Base-by-base conservation (phyloP, 345 rosid genomes). In the Bruguiera gymnorhiza region DNA sequence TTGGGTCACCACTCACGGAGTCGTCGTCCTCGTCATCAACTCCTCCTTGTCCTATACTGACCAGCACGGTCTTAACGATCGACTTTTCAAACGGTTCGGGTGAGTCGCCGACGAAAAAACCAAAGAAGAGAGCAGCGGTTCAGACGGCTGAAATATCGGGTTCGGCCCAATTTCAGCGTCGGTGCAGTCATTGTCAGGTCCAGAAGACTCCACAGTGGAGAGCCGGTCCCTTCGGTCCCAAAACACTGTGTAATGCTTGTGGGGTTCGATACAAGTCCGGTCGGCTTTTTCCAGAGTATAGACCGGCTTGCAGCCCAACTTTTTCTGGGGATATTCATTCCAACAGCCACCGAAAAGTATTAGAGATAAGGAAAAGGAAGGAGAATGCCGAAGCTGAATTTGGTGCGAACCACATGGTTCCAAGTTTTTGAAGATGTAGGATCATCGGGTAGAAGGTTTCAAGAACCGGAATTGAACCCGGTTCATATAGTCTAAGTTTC, bases 181-280 rank as follows among this genome's bases (percentile, higher is more conserved):
- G 83, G 59, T 86, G 89, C 39, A 83, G 83, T 46, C 89, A 86
- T 60, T 86, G 89, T 60, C 82, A 74, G 60, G 85, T 79, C 8
- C 86, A 83, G 51, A 86, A 86, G 78, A 83, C 89, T 32, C 89
- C 89, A 0, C 89, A 86, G 71, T 86, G 89, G 89, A 74, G 89
- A 80, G 71, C 86, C 80, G 89, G 89, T 34, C 89, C 89, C 0
- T 79, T 69, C 0, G 89, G 89, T 19, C 68, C 89, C 10, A 86
- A 86, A 62, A 86, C 89, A 2, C 78, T 86, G 1, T 86, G 89
- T 30, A 86, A 86, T 29, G 89, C 89, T 8, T 86, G 89, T 31
- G 89, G 89, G 27, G 89, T 86, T 61, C 84, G 89, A 23, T 86
- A 60, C 34, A 86, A 86, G 68, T 83, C 89, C 48, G 89, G 89